Base-by-base conservation (phyloP, 805 yeast genomes). In the Tetrapisispora phaffii region DNA sequence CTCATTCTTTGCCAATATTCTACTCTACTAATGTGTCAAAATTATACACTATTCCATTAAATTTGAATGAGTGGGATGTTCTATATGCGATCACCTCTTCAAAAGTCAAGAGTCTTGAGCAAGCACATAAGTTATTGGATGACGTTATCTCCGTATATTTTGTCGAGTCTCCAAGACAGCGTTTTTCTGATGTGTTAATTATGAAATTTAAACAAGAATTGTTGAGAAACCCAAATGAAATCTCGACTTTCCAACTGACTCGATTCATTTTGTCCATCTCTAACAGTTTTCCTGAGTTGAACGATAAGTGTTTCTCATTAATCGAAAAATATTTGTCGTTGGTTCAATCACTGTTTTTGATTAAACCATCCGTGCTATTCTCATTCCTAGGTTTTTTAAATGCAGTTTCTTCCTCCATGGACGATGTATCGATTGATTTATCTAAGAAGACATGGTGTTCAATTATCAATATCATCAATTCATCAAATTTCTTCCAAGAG, bases 11-110 rank as follows among this genome's bases (percentile, higher is more conserved):
- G 32, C 66, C 66, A 2, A 47, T 58, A 7, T 54, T 51, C 31
- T 58, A 58, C 36, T 55, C 63, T 1, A 50, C 58, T 1, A 46
- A 59, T 24, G 45, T 50, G 1, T 47, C 59, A 1, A 58, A 58
- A 39, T 41, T 62, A 7, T 58, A 56, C 31, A 56, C 63, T 4
- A 70, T 72, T 16, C 74, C 76, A 15, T 67, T 76, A 47, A 62
- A 76, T 1, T 62, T 69, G 34, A 74, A 72, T 46, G 83, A 79
- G 48, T 69, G 73, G 56, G 84, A 79, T 52, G 70, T 75, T 12
- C 58, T 79, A 42, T 45, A 73, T 34, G 76, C 83, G 0, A 60
- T 79, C n/a, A 68, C 80, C 48, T 54, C 70, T 10, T 56, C 71
- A 4, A 45, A 47, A 5, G 63, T 67, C 9, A 47, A 60, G 41